These are phyloP conservation scores for Yamadazyma buinensis DNA, from an alignment of 1,139 yeast genomes.

Conservation along the genomic window DNA sequence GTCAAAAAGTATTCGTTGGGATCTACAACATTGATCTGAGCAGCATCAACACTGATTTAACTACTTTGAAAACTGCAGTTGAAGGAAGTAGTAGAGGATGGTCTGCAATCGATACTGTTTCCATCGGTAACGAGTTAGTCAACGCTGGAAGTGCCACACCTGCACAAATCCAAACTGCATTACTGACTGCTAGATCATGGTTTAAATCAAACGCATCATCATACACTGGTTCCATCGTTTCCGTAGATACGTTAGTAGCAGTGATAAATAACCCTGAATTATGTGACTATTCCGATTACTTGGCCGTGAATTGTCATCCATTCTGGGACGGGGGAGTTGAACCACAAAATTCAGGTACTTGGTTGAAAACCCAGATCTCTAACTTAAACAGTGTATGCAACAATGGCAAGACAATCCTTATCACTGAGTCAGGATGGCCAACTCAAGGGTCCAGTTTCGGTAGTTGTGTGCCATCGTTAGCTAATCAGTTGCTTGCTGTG, in stretches of 20 bases:
- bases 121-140: conserved; percentile 80
- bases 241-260: conserved; percentile 79
- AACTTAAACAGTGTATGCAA: conserved; percentile 66
- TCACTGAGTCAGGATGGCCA: conserved; percentile 85
- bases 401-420: conserved; percentile 52
- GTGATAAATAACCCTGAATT: conserved; percentile 66
- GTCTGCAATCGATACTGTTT: conserved; percentile 68
- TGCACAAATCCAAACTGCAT: conserved; percentile 51
- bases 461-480: conserved; percentile 64
- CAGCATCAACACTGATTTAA: conserved; percentile 46
- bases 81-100: conserved; percentile 56
- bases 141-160: conserved; percentile 63
- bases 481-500: conserved; percentile 61
- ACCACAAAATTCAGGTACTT: conserved; percentile 66
- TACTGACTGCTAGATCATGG: conserved; percentile 56
- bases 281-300: conserved; percentile 69
- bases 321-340: conserved; percentile 69
- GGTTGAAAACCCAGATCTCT: conserved; percentile 65
- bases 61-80: conserved; percentile 53
- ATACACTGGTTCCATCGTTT: conserved; percentile 67
- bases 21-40: conserved; percentile 54
- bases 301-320: conserved; percentile 81
- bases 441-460: conserved; percentile 64
- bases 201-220: conserved; percentile 49
- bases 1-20: conserved; percentile 74